These are phyloP conservation scores for Middelhovenomyces tepae DNA, from an alignment of 805 yeast species.

Conservation along the genomic window DNA sequence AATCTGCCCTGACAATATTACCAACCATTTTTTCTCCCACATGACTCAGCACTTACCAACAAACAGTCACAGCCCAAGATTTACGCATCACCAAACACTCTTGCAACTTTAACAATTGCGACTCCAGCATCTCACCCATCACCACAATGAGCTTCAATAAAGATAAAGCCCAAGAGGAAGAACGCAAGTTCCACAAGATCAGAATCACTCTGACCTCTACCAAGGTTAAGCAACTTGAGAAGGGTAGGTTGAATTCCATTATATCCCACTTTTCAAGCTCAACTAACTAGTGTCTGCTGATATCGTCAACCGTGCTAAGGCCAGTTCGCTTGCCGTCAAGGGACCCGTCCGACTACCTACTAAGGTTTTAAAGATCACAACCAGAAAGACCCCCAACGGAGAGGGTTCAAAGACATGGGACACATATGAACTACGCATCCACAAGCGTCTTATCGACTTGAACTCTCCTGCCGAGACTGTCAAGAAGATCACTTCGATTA, in stretches of 20 bases:
- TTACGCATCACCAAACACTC: no score
- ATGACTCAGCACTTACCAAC: no score
- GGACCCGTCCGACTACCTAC: conserved; percentile 99
- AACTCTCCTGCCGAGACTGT: conserved; percentile 92
- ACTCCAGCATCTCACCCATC: no score
- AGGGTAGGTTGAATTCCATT: conserved; percentile 25
- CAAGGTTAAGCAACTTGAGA: conserved; percentile 97
- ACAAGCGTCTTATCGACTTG: conserved; percentile 98
- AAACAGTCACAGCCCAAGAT: no score
- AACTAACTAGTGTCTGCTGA: conserved; percentile 58
- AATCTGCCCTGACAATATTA: no score
- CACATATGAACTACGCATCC: conserved; percentile 98
- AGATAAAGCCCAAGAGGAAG: conserved; percentile 78
- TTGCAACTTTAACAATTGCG: no score
- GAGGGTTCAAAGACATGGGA: conserved; percentile 99
- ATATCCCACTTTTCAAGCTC: not conserved
- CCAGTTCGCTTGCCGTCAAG: conserved; percentile 78
- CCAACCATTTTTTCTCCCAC: no score
- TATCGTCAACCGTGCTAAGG: conserved; percentile 82
- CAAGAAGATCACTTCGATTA: conserved; percentile 94
- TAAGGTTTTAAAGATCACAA: conserved; percentile 93
- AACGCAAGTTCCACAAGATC: conserved; percentile 86
- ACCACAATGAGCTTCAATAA: conserved; percentile 33
- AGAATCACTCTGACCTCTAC: conserved; percentile 98
- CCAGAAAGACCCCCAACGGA: conserved; percentile 99